Conservation (phyloP, 352 stramenopile species). For the Ophiocytium majus region DNA sequence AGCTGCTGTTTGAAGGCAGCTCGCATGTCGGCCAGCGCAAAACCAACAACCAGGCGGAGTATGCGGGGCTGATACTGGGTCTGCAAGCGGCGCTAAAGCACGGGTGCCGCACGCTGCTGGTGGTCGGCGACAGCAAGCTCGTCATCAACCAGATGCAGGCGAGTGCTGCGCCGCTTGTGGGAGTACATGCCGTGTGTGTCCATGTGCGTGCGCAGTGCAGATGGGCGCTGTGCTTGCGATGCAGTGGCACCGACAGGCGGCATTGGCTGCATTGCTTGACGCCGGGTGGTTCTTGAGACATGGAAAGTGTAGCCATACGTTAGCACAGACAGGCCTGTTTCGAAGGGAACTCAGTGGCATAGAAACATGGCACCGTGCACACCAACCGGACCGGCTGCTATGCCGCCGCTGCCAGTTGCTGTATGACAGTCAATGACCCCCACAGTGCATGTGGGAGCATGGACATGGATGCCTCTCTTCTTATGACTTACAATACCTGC, state of each 20-base stretch:
- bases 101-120: conserved; percentile 25
- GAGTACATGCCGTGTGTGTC: neutral
- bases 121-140: conserved; percentile 53
- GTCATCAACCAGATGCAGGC: conserved; percentile 54
- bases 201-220: neutral
- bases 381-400: too few relatives aligned
- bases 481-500: neutral
- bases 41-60: conserved; percentile 57
- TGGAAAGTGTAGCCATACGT: neutral
- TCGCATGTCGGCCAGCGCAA: conserved; percentile 10
- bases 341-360: too few relatives aligned
- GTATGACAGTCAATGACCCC: neutral
- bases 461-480: conserved; percentile 7
- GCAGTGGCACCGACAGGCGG: neutral
- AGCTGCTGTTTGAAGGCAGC: neutral
- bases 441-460: neutral
- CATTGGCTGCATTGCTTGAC: neutral
- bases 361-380: too few relatives aligned
- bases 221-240: neutral
- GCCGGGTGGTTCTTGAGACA: too few relatives aligned
- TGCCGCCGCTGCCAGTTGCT: neutral
- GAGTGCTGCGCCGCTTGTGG: too few relatives aligned
- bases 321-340: too few relatives aligned
- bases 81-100: conserved; percentile 26
- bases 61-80: conserved; percentile 44